A percentile compares a stretch with the other conserved stretches of the same genome.
Evolutionary conservation across 2,329 filamentous ascomycete genomes (phyloP).

Genomic region (Colletotrichum theobromicola): DNA sequence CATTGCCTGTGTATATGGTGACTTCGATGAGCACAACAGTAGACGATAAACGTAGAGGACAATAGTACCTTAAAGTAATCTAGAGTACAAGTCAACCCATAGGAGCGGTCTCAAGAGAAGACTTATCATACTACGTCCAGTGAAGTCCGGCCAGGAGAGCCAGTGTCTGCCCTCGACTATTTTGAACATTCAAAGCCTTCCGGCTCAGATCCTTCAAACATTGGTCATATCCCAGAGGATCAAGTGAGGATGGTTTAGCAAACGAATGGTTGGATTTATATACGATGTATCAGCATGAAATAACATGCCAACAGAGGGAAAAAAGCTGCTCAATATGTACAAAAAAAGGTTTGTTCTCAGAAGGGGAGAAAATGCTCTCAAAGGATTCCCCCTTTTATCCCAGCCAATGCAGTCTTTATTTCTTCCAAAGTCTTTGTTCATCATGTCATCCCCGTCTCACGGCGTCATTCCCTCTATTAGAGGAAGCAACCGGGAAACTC

Average conservation of each 20-base stretch:
- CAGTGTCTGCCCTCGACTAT: accelerated
- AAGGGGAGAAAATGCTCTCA: not conserved
- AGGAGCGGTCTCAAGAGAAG: not conserved
- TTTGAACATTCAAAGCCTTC: accelerated
- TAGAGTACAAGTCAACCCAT: not conserved
- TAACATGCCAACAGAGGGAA: not conserved
- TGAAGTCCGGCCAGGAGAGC: not conserved
- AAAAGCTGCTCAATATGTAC: slow-evolving; percentile 5
- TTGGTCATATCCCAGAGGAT: not conserved
- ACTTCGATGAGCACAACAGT: not conserved
- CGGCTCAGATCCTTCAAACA: too few species aligned
- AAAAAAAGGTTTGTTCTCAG: slow-evolving; percentile 5
- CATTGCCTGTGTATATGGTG: not conserved
- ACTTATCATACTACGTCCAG: not conserved
- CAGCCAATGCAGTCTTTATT: not conserved
- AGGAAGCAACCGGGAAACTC: not conserved
- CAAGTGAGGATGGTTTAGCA: not conserved
- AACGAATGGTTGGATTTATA: slow-evolving; percentile 19
- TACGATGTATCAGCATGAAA: slow-evolving; percentile 2
- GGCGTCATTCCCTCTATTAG: not conserved
- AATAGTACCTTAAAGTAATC: not conserved
- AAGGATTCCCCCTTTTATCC: slow-evolving; percentile 5
- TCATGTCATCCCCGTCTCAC: not conserved
- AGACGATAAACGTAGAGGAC: not conserved
- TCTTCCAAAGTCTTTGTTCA: slow-evolving; percentile 2